Evolutionary conservation across 2,329 filamentous ascomycete species (phyloP), one percentile per base, ranked within the genome.

Genomic region (Emmonsia crescens): DNA sequence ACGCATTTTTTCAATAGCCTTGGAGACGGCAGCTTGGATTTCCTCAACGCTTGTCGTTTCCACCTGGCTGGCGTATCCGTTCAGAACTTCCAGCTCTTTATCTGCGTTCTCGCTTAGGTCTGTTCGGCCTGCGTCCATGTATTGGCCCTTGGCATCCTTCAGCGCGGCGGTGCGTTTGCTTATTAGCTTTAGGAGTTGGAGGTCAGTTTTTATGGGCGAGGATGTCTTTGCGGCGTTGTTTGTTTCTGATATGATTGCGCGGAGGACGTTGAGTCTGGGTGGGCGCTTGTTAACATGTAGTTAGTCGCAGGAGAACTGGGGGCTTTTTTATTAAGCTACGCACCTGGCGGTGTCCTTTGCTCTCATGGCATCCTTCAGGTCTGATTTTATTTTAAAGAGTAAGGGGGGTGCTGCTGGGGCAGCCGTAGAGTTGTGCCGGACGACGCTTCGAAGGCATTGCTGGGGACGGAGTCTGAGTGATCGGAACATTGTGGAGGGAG

Each of bases 331-430:
- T 40, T 51, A 54, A 63, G 63, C 40, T 70, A 79, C 38, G 21
- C 8, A 57, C 78, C 76, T 75, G 16, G 74, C 66, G 27, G 71
- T 76, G 63, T 81, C 78, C 69, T 79, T 80, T 19, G 77, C 78
- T 64, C 73, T 73, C 78, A 81, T 79, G 56, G 79, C 79, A 49
- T 68, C 71, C 68, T 80, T 81, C 52, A 81, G 69, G 67, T 80
- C 79, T 62, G 72, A 67, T 60, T 75, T 74, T 61, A 80, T 68
- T 62, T 75, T 77, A 55, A 71, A 67, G 68, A 80, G 75, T 61
- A 80, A 69, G 12, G 77, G 75, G 61, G 78, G 76, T 61, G 72
- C 60, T 49, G 70, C 64, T 27, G 73, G 68, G 16, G 68, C 66
- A 24, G 69, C 67, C 24, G 75, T 76, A 29, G 76, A 77, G 62